Evolutionary conservation across 805 yeast species (phyloP).

Genomic region (Lipomyces mesembrius): DNA sequence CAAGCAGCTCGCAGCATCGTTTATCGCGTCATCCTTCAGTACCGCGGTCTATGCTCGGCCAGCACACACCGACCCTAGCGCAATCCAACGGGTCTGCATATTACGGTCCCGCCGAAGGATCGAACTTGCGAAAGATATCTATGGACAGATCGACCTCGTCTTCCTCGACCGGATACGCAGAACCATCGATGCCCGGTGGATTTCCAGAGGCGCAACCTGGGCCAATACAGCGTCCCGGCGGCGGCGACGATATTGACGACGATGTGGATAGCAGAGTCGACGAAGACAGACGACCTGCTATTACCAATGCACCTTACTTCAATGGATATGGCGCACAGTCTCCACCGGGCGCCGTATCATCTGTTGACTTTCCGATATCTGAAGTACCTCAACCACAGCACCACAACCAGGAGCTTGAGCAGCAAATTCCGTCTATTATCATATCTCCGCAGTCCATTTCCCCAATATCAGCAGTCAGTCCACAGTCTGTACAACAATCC

Average conservation of each 20-base stretch:
- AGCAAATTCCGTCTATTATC: not conserved
- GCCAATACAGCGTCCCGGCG: constrained; percentile 1
- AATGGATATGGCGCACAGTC: constrained; percentile 1
- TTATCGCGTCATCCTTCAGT: not conserved
- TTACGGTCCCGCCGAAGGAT: constrained; percentile 1
- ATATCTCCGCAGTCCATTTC: not conserved
- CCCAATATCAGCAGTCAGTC: constrained; percentile 7
- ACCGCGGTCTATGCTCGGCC: constrained; percentile 5
- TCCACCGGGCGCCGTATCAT: not conserved
- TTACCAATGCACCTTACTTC: not conserved
- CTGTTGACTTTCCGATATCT: not conserved
- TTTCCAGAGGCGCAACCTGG: constrained; percentile 15
- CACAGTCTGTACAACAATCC: constrained; percentile 14
- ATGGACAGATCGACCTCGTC: constrained; percentile 11
- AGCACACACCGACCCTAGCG: not conserved
- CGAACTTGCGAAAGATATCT: constrained; percentile 7
- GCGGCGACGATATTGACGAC: not conserved
- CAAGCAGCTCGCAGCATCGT: not conserved
- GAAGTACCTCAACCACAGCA: not conserved
- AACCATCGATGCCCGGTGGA: constrained; percentile 15
- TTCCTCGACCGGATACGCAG: constrained; percentile 8
- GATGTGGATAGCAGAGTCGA: constrained; percentile 1
- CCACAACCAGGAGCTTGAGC: constrained; percentile 3
- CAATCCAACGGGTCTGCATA: constrained; percentile 5
- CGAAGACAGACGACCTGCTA: not conserved